These are phyloP conservation scores for Tritrichomonas foetus DNA, from an alignment of 208 protist species.

Conservation along the genomic window DNA sequence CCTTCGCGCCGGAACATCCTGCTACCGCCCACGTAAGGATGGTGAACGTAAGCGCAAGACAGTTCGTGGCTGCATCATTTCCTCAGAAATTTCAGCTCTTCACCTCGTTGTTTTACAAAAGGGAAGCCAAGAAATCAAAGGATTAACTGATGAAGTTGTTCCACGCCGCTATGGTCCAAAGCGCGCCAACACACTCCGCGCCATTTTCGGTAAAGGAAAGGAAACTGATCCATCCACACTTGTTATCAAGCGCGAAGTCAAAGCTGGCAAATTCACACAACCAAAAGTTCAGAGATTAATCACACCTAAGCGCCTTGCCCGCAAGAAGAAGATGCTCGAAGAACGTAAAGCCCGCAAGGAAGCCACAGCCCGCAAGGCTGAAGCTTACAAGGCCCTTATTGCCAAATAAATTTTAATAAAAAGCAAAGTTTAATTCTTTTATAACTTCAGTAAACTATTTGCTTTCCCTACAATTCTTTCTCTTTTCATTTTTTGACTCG, in stretches of 20 bases:
- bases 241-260: constrained; percentile 82
- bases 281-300: constrained; percentile 99
- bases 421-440: no score
- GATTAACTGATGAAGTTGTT: constrained; percentile 60
- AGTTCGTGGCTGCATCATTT: constrained; percentile 95
- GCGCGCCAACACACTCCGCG: constrained; percentile 96
- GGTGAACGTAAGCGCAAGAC: constrained; percentile 96
- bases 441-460: no score
- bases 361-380: constrained; percentile 49
- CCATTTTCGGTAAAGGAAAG: constrained; percentile 81
- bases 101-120: no score
- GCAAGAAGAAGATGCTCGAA: constrained; percentile 52
- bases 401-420: no score
- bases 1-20: no score
- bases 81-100: no score
- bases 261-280: constrained; percentile 87
- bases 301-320: constrained; percentile 54
- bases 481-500: no score
- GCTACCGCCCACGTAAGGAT: no score
- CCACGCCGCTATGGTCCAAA: constrained; percentile 96
- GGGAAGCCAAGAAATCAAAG: constrained; percentile 60
- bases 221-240: constrained; percentile 88
- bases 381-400: constrained; percentile 51
- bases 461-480: no score
- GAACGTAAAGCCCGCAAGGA: constrained; percentile 43